Percentiles rank a stretch among this genome's conserved stretches.
These are phyloP conservation scores for Kazachstania sp. DNA, from an alignment of 1,139 yeast species.

Conservation along the genomic window DNA sequence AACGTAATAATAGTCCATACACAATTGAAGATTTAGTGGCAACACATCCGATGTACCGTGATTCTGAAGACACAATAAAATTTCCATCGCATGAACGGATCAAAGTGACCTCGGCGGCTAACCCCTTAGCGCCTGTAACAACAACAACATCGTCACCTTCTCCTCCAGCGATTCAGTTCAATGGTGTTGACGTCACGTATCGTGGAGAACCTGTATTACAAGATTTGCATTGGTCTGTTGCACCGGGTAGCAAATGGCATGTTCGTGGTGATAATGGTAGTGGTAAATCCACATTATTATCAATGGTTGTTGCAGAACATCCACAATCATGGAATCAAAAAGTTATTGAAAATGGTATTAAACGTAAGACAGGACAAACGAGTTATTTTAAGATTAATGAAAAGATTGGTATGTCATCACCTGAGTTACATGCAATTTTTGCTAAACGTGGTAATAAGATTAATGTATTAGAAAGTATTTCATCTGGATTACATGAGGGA, in stretches of 20 bases:
- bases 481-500: slow-evolving; percentile 72
- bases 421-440: slow-evolving; percentile 81
- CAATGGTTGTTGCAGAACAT: slow-evolving; percentile 86
- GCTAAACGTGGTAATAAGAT: slow-evolving; percentile 39
- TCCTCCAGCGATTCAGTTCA: slow-evolving; percentile 45
- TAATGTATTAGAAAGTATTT: slow-evolving; percentile 49
- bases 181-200: slow-evolving; percentile 58
- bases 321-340: slow-evolving; percentile 90
- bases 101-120: too few species aligned
- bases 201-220: slow-evolving; percentile 51
- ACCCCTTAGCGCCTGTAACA: too few species aligned
- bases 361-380: slow-evolving; percentile 67
- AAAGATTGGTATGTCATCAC: slow-evolving; percentile 79
- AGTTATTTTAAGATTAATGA: slow-evolving; percentile 73
- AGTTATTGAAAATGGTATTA: slow-evolving; percentile 53
- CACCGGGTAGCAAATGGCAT: slow-evolving; percentile 77
- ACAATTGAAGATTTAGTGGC: slow-evolving; percentile 18
- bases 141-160: neutral
- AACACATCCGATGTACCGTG: slow-evolving; percentile 15
- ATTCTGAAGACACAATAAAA: neutral
- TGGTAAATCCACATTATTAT: slow-evolving; percentile 81
- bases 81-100: neutral
- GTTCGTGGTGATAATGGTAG: slow-evolving; percentile 84
- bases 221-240: slow-evolving; percentile 57
- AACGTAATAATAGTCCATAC: slow-evolving; percentile 1